Evolutionary conservation across 78 protist species (phyloP).

Genomic region (Pigoraptor vietnamica): DNA sequence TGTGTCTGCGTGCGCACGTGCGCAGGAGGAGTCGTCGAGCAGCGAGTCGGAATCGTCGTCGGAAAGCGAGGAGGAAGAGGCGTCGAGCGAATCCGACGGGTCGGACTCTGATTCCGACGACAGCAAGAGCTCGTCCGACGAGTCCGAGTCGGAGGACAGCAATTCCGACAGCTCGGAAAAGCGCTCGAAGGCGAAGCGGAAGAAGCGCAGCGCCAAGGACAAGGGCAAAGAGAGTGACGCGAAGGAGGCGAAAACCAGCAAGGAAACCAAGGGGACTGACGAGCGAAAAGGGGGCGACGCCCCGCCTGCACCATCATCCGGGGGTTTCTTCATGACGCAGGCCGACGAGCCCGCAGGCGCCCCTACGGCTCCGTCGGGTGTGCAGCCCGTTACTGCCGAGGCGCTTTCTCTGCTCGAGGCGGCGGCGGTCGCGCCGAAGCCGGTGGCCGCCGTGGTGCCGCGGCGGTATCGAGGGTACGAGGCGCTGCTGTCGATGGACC

Average conservation of each 20-base stretch:
- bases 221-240: background rate
- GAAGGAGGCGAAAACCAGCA: background rate
- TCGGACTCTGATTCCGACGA: background rate
- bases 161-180: background rate
- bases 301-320: background rate
- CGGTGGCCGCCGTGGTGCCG: background rate
- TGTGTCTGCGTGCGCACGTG: too few relatives aligned
- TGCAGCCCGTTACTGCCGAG: background rate
- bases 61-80: too few relatives aligned
- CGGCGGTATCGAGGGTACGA: background rate
- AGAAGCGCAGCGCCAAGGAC: background rate
- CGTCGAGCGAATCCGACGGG: background rate
- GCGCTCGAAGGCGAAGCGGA: background rate
- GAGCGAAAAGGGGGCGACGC: background rate
- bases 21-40: too few relatives aligned
- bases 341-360: background rate
- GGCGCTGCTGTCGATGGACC: background rate
- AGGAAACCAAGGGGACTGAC: background rate
- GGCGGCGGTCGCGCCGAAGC: background rate
- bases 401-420: background rate
- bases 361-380: too few relatives aligned
- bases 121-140: background rate
- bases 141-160: background rate
- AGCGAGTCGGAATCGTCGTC: background rate
- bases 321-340: background rate